Percentiles rank a stretch among this genome's conserved stretches.
Conservation (phyloP, 306 rosid species). For the Castanea mollissima region DNA sequence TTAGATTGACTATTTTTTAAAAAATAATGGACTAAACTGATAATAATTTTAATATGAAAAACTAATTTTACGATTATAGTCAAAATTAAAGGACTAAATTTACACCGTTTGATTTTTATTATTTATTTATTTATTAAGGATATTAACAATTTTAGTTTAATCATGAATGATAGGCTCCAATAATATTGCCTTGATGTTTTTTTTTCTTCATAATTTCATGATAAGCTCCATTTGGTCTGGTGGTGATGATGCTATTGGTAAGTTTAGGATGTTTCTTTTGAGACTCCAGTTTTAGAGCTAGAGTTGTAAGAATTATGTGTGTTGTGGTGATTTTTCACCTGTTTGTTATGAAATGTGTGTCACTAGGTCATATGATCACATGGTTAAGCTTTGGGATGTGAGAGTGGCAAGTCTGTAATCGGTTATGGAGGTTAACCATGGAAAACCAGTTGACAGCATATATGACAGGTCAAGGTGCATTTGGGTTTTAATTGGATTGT, state of each 20-base stretch:
- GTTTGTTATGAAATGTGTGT: conserved; percentile 49
- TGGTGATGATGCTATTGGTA: conserved; percentile 82
- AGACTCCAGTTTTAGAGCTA: conserved; percentile 27
- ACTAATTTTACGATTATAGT: too few relatives aligned
- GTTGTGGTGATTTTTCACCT: conserved; percentile 84
- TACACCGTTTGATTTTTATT: too few relatives aligned
- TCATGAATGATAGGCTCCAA: too few relatives aligned
- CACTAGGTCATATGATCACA: conserved; percentile 85
- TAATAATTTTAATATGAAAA: too few relatives aligned
- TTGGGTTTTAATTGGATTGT: conserved; percentile 65
- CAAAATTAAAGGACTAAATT: too few relatives aligned
- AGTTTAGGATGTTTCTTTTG: conserved; percentile 78
- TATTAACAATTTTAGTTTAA: too few relatives aligned
- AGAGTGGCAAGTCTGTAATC: conserved; percentile 51
- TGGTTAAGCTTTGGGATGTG: conserved; percentile 84
- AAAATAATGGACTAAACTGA: too few relatives aligned
- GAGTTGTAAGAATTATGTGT: conserved; percentile 76
- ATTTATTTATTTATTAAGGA: too few relatives aligned
- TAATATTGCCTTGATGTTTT: too few relatives aligned
- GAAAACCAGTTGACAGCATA: conserved; percentile 83
- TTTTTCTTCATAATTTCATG: conserved; percentile 11
- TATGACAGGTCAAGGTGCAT: conserved; percentile 31
- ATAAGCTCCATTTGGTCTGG: conserved; percentile 78
- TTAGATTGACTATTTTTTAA: too few relatives aligned
- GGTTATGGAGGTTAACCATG: conserved; percentile 60